Conservation (phyloP, 495 filamentous ascomycete genomes). For the Talaromyces trachyspermus region DNA sequence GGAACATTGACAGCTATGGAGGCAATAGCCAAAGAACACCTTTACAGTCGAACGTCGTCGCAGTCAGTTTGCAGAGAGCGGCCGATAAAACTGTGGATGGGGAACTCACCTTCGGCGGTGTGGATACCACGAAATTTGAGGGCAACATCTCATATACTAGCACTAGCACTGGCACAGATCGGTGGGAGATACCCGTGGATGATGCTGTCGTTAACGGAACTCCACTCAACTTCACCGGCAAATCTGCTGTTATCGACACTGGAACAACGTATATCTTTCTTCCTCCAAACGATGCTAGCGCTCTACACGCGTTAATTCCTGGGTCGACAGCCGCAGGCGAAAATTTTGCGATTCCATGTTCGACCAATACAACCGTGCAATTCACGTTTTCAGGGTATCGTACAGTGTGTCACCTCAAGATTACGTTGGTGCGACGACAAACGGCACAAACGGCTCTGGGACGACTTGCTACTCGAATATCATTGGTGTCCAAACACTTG, state of each 20-base stretch:
- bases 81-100: conserved; percentile 61
- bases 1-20: conserved; percentile 56
- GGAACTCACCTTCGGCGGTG: conserved; percentile 66
- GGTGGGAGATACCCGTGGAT: conserved; percentile 65
- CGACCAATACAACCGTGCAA: conserved; percentile 45
- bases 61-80: conserved; percentile 56
- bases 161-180: conserved; percentile 27
- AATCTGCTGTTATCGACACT: conserved; percentile 67
- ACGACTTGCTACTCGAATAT: conserved; percentile 60
- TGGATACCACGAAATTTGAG: conserved; percentile 56
- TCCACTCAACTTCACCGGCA: conserved; percentile 37
- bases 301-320: conserved; percentile 58
- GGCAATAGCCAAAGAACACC: conserved; percentile 44
- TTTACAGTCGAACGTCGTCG: conserved; percentile 58
- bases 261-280: conserved; percentile 72
- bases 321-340: conserved; percentile 43
- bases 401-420: conserved; percentile 62
- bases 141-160: conserved; percentile 59
- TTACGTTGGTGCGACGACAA: conserved; percentile 48
- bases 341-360: conserved; percentile 63
- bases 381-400: conserved; percentile 50
- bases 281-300: conserved; percentile 54
- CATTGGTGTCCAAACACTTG: conserved; percentile 38
- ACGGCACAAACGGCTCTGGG: conserved; percentile 20
- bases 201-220: conserved; percentile 53